Percentiles rank a stretch among this genome's conserved stretches.
Evolutionary conservation across 75 land plant species (phyloP).

Genomic region (Pseudotsuga menziesii): DNA sequence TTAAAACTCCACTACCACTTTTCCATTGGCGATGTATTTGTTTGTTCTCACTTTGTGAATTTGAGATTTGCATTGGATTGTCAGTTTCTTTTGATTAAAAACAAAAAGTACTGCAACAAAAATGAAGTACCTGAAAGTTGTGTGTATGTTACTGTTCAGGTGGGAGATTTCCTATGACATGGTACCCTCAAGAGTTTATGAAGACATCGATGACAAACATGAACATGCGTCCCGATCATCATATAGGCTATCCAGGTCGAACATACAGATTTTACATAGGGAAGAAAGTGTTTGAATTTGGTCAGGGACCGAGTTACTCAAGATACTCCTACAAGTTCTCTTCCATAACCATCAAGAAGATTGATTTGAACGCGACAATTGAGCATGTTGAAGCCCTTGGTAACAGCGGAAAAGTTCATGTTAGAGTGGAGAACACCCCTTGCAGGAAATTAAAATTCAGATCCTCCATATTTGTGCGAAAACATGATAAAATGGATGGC

Average conservation of each 20-base stretch:
- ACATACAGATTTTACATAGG: conserved; percentile 91
- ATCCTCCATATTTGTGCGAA: conserved; percentile 41
- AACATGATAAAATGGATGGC: conserved; percentile 52
- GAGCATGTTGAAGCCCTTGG: no score
- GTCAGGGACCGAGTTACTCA: conserved; percentile 86
- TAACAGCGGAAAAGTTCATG: no score
- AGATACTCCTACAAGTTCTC: conserved; percentile 38
- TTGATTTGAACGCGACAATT: background rate
- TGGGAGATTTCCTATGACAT: conserved; percentile 78
- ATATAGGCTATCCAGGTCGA: conserved; percentile 77
- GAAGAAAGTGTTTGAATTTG: conserved; percentile 52
- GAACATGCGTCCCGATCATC: conserved; percentile 71
- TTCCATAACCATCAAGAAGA: conserved; percentile 10
- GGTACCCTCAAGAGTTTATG: conserved; percentile 81
- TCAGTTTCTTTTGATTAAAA: no score
- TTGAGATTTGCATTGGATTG: no score
- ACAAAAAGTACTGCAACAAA: no score
- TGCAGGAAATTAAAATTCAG: conserved; percentile 31
- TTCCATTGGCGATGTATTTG: no score
- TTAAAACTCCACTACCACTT: no score
- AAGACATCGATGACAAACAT: conserved; percentile 82
- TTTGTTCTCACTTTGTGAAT: no score
- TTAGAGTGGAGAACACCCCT: conserved; percentile 12
- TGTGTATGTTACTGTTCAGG: conserved; percentile 36
- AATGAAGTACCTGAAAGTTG: no score